Evolutionary conservation across 2,329 filamentous ascomycete genomes (phyloP), one percentile per base, ranked within the genome.

Genomic region (Tolypocladium endophyticum): DNA sequence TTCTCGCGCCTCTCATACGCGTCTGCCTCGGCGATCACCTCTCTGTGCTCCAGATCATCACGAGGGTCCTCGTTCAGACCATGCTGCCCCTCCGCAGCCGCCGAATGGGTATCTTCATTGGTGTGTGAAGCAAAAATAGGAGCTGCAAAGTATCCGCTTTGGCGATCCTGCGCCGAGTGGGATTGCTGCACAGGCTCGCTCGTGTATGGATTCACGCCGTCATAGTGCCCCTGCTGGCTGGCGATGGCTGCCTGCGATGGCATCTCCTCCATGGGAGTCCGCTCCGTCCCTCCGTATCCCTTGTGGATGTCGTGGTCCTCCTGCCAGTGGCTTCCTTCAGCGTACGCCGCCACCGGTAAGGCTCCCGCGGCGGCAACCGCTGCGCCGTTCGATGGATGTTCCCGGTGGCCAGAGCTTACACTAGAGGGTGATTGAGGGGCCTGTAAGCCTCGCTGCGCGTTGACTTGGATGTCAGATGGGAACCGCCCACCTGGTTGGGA

Each of bases 401-500:
- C 72, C 64, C 76, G 72, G 66, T 75, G 76, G 64, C 82, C 85
- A 67, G 89, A 92, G 73, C 87, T 90, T 74, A 87, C 85, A 80
- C 90, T 95, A 80, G 89, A 90, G 62, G 89, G 88, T 70, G 89
- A 91, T 71, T 87, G 79, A 71, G 88, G 85, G 71, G 84, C 86
- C 76, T 92, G 87, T 85, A 91, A 86, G 81, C 89, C 87, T 79
- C 90, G 87, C 72, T 85, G 77, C 63, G 81, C 79, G 74, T 92
- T 89, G 73, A 96, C 83, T 78, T 92, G 86, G 68, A 97, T 80
- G 80, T 97, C 92, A 77, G 90, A 95, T 77, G 93, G 93, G 79
- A 99, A 99, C 75, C 92, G 87, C 80, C 93, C 93, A 87, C 92
- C 93, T 86, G 91, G 87, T 82, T 90, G 86, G 72, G 90, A 89